Percentiles rank a stretch among this genome's conserved stretches.
Conservation (phyloP, 2,329 filamentous ascomycete genomes). For the Hypoxylon sp. region DNA sequence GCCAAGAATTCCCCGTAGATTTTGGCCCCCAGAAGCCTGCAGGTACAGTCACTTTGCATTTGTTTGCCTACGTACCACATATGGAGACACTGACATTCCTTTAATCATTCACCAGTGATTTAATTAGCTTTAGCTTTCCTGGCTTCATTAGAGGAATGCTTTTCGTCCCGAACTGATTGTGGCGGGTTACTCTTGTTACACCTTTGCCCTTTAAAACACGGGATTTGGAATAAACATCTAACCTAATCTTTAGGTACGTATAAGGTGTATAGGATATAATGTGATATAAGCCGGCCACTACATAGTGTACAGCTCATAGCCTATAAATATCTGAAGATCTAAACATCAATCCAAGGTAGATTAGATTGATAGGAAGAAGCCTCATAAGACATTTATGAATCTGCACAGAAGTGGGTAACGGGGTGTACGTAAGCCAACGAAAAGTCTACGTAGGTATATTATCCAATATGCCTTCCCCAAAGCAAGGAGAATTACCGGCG, state of each 20-base stretch:
- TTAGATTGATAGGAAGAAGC: slow-evolving; percentile 7
- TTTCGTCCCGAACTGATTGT: not conserved
- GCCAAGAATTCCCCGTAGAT: slow-evolving; percentile 30
- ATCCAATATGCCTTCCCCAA: not conserved
- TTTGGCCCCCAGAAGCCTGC: slow-evolving; percentile 29
- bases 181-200: not conserved
- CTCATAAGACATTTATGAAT: slow-evolving; percentile 2
- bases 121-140: not conserved
- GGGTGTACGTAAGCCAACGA: slow-evolving; percentile 2
- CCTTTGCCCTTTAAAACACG: not conserved
- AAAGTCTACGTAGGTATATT: not conserved
- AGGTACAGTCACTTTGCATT: slow-evolving; percentile 36
- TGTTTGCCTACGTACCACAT: slow-evolving; percentile 11
- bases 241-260: too few species aligned
- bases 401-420: slow-evolving; percentile 1
- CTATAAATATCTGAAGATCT: slow-evolving; percentile 1
- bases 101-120: too few species aligned
- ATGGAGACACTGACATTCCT: slow-evolving; percentile 18
- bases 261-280: not conserved
- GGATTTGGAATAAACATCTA: not conserved
- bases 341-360: not conserved
- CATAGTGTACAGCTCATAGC: not conserved
- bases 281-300: not conserved
- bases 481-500: not conserved
- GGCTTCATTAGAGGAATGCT: not conserved